phyloP scores from a whole-genome alignment of 2,329 filamentous ascomycete genomes.

The Aureobasidium musti region DNA sequence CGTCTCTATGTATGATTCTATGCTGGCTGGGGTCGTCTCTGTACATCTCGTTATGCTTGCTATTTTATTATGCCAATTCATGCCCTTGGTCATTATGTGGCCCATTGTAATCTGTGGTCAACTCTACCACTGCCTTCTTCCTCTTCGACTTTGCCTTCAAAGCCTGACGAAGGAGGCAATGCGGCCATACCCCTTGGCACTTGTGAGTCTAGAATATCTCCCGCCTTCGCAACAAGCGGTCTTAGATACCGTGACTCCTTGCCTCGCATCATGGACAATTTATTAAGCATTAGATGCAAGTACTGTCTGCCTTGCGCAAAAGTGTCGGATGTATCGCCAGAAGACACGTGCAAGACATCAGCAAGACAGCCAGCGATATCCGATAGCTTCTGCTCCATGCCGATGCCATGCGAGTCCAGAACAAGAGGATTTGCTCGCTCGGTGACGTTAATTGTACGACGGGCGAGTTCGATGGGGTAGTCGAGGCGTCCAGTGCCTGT shows the following conservation, averaged over 20 bases:
- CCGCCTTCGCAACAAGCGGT: slow-evolving; percentile 41
- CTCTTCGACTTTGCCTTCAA: background rate
- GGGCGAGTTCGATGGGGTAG: slow-evolving; percentile 43
- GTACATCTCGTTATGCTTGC: background rate
- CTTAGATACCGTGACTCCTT: slow-evolving; percentile 42
- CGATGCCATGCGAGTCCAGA: slow-evolving; percentile 42
- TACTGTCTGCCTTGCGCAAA: slow-evolving; percentile 42
- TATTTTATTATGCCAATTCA: background rate
- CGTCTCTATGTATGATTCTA: background rate
- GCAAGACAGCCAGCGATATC: slow-evolving; percentile 43
- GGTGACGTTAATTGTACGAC: slow-evolving; percentile 41
- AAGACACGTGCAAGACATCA: slow-evolving; percentile 42
- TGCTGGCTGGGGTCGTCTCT: background rate
- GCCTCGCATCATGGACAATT: slow-evolving; percentile 42
- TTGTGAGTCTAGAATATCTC: slow-evolving; percentile 37
- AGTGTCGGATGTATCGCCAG: slow-evolving; percentile 40
- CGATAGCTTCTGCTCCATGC: slow-evolving; percentile 44
- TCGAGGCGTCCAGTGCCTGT: slow-evolving; percentile 42
- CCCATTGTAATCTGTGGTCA: background rate
- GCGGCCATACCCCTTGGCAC: background rate
- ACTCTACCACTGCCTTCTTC: background rate
- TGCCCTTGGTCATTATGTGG: background rate
- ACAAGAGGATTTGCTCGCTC: slow-evolving; percentile 37
- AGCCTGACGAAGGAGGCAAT: background rate
- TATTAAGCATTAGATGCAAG: slow-evolving; percentile 38